Base-by-base conservation (phyloP, 768 basidiomycete genomes). In the Pleurotus salmoneostramineus region DNA sequence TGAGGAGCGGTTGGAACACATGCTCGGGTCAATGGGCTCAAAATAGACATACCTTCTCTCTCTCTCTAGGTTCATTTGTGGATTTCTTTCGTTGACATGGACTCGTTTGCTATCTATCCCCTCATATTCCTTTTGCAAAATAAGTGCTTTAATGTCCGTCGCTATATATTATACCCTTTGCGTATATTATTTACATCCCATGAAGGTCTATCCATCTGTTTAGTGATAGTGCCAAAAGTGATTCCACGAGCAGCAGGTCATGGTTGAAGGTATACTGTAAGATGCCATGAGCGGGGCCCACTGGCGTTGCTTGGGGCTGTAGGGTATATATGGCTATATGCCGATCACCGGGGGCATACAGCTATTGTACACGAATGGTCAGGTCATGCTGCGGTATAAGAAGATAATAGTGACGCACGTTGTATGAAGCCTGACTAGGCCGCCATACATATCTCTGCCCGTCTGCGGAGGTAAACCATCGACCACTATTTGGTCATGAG, bases 121-220 rank as follows among this genome's bases (percentile, higher is more conserved):
- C 54, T 57, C 59, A 61, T 60, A 63, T 55, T 27, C 43, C 52
- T 32, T 55, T 43, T 55, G 52, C 36, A 42, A 55, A 55, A 55
- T 31, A 35, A 50, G 31, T 56, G 35, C n/a, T 50, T 27, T 47
- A 4, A 10, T 40, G 52, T 62, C 56, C 6, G 34, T 55, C 45
- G 35, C 47, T 32, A 47, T 48, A 56, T 51, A 51, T 4, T 40
- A 37, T 54, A 56, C 58, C 44, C 48, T 27, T 27, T 15, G 35
- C 58, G 37, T 50, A 43, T 34, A 33, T 62, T 69, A 61, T 57
- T 59, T 73, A 80, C 65, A 79, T 69, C 36, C 80, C 80, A 65
- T 73, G 75, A 67, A 76, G 71, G 72, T 90, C 89, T 66, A 90
- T 70, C 88, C 88, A 91, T 58, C 89, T 79, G 69, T 89, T 89